Evolutionary conservation across 2,329 filamentous ascomycete genomes (phyloP).

Genomic region (Blumeriella jaapii): DNA sequence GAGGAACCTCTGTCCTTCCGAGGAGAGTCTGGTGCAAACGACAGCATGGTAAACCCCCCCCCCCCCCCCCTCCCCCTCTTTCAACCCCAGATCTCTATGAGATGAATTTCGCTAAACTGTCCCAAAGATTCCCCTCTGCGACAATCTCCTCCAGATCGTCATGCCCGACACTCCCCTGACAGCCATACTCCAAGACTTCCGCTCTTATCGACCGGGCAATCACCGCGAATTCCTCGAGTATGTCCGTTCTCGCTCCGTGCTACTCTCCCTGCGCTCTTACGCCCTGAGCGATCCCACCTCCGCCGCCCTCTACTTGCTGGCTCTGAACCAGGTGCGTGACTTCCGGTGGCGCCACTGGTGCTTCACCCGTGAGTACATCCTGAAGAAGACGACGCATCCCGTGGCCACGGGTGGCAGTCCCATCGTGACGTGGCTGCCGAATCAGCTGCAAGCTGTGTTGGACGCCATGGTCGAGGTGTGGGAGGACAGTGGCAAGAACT

Average conservation of each 20-base stretch:
- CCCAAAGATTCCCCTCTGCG: slow-evolving; percentile 63
- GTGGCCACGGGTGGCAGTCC: slow-evolving; percentile 72
- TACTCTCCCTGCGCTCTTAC: slow-evolving; percentile 46
- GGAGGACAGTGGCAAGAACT: slow-evolving; percentile 25
- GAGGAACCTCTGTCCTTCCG: slow-evolving; percentile 71
- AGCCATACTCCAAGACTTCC: slow-evolving; percentile 78
- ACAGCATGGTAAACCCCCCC: slow-evolving; percentile 56
- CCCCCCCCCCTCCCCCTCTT: neutral
- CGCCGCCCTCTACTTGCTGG: slow-evolving; percentile 50
- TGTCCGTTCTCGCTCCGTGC: slow-evolving; percentile 41
- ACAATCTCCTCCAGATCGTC: slow-evolving; percentile 72
- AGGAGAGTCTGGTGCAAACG: slow-evolving; percentile 87
- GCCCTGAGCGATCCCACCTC: slow-evolving; percentile 42
- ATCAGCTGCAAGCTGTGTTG: slow-evolving; percentile 67
- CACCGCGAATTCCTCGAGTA: slow-evolving; percentile 76
- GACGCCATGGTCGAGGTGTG: slow-evolving; percentile 53
- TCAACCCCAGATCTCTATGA: neutral
- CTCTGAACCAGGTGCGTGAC: slow-evolving; percentile 65
- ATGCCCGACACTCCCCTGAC: slow-evolving; percentile 89
- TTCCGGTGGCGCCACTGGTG: slow-evolving; percentile 82
- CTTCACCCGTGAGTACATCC: slow-evolving; percentile 74
- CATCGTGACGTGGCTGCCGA: slow-evolving; percentile 76
- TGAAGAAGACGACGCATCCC: slow-evolving; percentile 65
- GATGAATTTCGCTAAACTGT: neutral
- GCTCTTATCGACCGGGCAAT: slow-evolving; percentile 77